A percentile compares a stretch with the other conserved stretches of the same genome.
Conservation (phyloP, 169 alveolate species). For the Ichthyophthirius multifiliis region DNA sequence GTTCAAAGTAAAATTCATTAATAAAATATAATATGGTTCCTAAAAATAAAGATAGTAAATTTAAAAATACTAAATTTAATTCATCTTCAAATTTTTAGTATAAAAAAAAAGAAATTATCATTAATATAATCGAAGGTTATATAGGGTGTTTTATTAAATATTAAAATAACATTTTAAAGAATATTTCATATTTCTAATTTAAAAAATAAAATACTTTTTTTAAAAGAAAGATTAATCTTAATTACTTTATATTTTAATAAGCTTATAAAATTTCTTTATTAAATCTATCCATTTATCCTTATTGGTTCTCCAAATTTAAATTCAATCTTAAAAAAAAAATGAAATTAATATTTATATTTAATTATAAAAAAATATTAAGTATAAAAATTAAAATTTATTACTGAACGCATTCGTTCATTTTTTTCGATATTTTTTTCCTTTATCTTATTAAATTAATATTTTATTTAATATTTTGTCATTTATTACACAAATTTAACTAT, state of each 20-base stretch:
- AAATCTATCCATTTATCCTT: not conserved
- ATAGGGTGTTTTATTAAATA: not conserved
- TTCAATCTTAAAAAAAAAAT: no score
- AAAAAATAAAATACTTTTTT: not conserved
- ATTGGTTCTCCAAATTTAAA: slow-evolving; percentile 10
- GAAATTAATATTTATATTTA: no score
- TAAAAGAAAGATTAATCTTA: not conserved
- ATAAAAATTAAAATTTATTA: no score
- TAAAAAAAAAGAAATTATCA: not conserved
- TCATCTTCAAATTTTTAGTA: not conserved
- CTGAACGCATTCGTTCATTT: no score
- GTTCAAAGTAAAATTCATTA: not conserved
- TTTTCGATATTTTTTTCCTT: no score
- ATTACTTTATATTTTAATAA: not conserved
- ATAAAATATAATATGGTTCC: not conserved
- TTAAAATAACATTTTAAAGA: not conserved
- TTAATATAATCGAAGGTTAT: not conserved
- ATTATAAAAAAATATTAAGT: no score
- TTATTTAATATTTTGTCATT: no score
- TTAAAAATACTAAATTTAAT: not conserved
- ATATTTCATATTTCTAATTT: not conserved
- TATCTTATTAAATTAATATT: no score
- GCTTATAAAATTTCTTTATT: not conserved
- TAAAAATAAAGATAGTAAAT: not conserved
- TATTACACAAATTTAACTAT: no score